Evolutionary conservation across 1,284 basidiomycete genomes (phyloP).

Genomic region (Sporisorium scitamineum): DNA sequence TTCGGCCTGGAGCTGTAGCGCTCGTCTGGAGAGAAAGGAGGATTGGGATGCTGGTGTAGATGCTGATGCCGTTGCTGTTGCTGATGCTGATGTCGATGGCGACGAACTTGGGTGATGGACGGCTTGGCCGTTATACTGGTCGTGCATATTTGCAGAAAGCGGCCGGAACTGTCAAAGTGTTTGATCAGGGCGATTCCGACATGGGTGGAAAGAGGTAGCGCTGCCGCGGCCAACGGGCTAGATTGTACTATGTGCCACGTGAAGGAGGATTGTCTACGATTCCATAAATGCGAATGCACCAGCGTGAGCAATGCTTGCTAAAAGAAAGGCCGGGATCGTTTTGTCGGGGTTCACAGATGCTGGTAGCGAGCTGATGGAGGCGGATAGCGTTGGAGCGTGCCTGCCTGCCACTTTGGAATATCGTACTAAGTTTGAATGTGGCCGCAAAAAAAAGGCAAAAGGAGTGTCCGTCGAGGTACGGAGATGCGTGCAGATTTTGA

Average conservation of each 20-base stretch:
- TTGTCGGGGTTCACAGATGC: not conserved
- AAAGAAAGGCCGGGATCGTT: not conserved
- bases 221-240: not conserved
- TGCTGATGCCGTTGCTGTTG: not conserved
- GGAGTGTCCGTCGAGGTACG: not conserved
- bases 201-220: not conserved
- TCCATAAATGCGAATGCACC: not conserved
- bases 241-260: not conserved
- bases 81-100: not conserved
- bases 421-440: no score
- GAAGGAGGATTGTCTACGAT: not conserved
- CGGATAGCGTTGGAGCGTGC: not conserved
- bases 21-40: conserved; percentile 28
- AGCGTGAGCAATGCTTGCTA: not conserved
- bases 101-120: conserved; percentile 4
- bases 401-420: not conserved
- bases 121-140: conserved; percentile 8
- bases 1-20: conserved; percentile 53
- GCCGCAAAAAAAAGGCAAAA: not conserved
- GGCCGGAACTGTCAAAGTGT: conserved; percentile 1
- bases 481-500: not conserved
- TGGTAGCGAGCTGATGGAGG: conserved; percentile 1
- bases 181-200: conserved; percentile 1
- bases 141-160: conserved; percentile 15
- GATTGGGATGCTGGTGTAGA: conserved; percentile 20